phyloP scores from a whole-genome alignment of 148 eudicot species.

The Persicaria maculosa region DNA sequence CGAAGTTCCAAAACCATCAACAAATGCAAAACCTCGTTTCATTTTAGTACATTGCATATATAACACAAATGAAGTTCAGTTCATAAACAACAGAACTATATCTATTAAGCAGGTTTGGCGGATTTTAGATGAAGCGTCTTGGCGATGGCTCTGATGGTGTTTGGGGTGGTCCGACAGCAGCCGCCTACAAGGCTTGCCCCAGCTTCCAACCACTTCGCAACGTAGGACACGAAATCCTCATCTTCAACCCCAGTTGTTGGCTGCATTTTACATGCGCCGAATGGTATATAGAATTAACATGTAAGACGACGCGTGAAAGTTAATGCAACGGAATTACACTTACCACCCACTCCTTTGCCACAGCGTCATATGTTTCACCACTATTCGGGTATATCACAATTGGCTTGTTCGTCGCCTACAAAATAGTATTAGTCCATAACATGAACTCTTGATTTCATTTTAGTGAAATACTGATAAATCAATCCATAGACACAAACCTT shows the following conservation, averaged over 20 bases:
- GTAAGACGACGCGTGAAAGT: too few relatives aligned
- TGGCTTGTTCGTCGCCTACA: constrained; percentile 44
- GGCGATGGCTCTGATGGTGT: constrained; percentile 56
- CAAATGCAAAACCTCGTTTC: too few relatives aligned
- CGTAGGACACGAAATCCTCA: constrained; percentile 66
- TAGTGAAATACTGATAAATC: neutral
- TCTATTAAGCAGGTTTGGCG: neutral
- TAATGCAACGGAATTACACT: constrained; percentile 9
- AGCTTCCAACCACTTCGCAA: constrained; percentile 51
- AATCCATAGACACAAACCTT: constrained; percentile 24
- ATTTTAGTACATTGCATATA: too few relatives aligned
- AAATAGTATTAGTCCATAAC: too few relatives aligned
- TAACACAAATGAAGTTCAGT: too few relatives aligned
- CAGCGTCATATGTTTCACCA: constrained; percentile 55
- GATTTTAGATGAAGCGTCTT: neutral
- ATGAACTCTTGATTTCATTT: neutral
- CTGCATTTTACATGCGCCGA: constrained; percentile 20
- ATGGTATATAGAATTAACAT: too few relatives aligned
- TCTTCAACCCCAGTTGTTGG: constrained; percentile 28
- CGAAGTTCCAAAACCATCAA: too few relatives aligned
- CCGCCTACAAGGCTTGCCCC: constrained; percentile 75
- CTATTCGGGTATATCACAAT: constrained; percentile 59
- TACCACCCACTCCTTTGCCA: constrained; percentile 55
- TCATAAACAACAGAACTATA: too few relatives aligned
- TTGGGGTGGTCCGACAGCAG: constrained; percentile 77